Evolutionary conservation across 148 eudicot genomes (phyloP).

Genomic region (Rhododendron griersonianum): DNA sequence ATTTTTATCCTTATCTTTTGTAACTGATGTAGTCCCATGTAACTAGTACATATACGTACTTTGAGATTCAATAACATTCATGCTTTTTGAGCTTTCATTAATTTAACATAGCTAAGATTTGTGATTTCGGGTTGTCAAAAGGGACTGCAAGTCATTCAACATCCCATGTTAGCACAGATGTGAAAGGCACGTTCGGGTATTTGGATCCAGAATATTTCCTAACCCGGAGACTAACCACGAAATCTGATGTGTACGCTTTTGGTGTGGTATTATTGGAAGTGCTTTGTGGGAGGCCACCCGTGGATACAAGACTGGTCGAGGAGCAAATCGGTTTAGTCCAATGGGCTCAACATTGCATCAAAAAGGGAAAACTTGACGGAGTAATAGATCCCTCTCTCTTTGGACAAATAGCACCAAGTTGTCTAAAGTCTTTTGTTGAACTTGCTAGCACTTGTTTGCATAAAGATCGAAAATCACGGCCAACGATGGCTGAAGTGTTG

Average conservation of each 20-base stretch:
- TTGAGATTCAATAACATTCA: too few species aligned
- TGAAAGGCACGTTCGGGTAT: neutral
- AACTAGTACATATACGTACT: too few species aligned
- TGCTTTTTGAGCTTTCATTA: too few species aligned
- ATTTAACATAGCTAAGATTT: neutral
- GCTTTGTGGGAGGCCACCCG: neutral
- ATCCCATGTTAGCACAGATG: neutral
- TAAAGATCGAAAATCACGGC: neutral
- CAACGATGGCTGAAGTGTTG: neutral
- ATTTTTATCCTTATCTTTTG: too few species aligned
- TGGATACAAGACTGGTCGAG: neutral
- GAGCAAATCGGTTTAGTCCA: neutral
- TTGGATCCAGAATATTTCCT: neutral
- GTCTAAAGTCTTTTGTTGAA: neutral
- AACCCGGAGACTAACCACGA: neutral
- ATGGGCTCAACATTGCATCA: neutral
- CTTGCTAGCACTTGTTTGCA: neutral
- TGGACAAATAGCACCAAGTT: neutral
- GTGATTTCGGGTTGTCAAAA: neutral
- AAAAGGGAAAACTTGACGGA: neutral
- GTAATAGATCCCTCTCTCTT: neutral
- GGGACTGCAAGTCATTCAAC: neutral
- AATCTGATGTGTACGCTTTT: neutral
- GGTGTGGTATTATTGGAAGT: neutral
- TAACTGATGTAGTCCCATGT: too few species aligned